These are phyloP conservation scores for Nemania sp. DNA, from an alignment of 2,329 filamentous ascomycete species.

Conservation along the genomic window DNA sequence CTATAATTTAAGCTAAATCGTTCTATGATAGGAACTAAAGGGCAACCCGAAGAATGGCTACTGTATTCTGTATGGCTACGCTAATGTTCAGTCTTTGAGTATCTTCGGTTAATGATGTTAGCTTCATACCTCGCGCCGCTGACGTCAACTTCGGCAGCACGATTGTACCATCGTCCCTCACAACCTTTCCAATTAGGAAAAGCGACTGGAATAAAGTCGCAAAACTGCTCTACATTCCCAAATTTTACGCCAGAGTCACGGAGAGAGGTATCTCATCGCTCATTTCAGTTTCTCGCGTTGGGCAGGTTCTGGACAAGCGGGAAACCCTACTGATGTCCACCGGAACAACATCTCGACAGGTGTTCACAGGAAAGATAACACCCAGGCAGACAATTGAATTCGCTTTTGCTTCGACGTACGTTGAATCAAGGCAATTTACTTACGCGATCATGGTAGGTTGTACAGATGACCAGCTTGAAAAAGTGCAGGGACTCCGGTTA, in stretches of 20 bases:
- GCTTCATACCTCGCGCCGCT: background rate
- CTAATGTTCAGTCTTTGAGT: too few relatives aligned
- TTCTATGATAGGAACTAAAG: background rate
- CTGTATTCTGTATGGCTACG: conserved; percentile 1
- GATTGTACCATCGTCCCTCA: background rate
- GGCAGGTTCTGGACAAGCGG: too few relatives aligned
- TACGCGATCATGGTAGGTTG: background rate
- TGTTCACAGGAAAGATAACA: too few relatives aligned
- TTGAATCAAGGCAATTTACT: background rate
- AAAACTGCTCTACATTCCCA: background rate
- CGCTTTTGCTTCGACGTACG: background rate
- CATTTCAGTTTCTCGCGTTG: background rate
- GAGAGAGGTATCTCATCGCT: background rate
- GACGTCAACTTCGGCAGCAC: background rate
- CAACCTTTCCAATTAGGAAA: background rate
- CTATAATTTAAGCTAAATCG: background rate
- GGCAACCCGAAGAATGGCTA: background rate
- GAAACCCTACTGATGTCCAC: background rate
- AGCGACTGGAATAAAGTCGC: background rate
- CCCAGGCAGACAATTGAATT: too few relatives aligned
- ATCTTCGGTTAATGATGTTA: background rate
- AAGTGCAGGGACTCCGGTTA: background rate
- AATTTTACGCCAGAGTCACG: too few relatives aligned
- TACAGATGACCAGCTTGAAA: background rate
- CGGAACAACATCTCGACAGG: background rate